Evolutionary conservation across 257 asterid genomes (phyloP).

Genomic region (Euphrasia confusa): DNA sequence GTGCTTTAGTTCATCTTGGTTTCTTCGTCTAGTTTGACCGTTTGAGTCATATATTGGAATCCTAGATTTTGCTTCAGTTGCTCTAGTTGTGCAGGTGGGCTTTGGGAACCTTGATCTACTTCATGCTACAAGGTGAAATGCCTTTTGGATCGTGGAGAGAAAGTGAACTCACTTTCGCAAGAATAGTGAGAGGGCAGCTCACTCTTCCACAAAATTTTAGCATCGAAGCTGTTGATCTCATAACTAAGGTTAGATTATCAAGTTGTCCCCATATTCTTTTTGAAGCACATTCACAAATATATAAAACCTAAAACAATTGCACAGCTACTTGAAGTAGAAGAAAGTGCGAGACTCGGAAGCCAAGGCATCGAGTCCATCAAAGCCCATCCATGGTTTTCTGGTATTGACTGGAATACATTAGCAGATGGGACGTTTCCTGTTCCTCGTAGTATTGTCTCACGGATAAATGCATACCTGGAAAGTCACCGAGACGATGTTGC

Average conservation of each 20-base stretch:
- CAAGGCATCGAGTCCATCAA: slow-evolving; percentile 61
- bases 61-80: slow-evolving; percentile 21
- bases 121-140: slow-evolving; percentile 94
- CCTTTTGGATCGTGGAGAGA: slow-evolving; percentile 98
- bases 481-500: slow-evolving; percentile 38
- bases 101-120: slow-evolving; percentile 78
- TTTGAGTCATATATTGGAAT: background rate
- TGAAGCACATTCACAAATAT: background rate
- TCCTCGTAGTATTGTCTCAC: slow-evolving; percentile 56
- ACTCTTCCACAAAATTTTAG: slow-evolving; percentile 67
- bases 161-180: slow-evolving; percentile 80
- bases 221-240: slow-evolving; percentile 68
- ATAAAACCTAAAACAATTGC: slow-evolving; percentile 21
- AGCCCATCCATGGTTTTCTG: slow-evolving; percentile 77
- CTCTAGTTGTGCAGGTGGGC: slow-evolving; percentile 71
- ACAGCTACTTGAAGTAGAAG: slow-evolving; percentile 84
- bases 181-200: slow-evolving; percentile 80
- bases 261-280: slow-evolving; percentile 7
- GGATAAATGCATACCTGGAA: slow-evolving; percentile 55
- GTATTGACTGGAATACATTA: slow-evolving; percentile 68
- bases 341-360: slow-evolving; percentile 76
- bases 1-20: too few relatives aligned
- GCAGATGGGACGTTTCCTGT: slow-evolving; percentile 35
- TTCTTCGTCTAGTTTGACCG: too few relatives aligned
- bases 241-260: slow-evolving; percentile 56